Percentiles rank a stretch among this genome's conserved stretches.
Conservation (phyloP, 441 rosid genomes). For the Gossypium laxum region DNA sequence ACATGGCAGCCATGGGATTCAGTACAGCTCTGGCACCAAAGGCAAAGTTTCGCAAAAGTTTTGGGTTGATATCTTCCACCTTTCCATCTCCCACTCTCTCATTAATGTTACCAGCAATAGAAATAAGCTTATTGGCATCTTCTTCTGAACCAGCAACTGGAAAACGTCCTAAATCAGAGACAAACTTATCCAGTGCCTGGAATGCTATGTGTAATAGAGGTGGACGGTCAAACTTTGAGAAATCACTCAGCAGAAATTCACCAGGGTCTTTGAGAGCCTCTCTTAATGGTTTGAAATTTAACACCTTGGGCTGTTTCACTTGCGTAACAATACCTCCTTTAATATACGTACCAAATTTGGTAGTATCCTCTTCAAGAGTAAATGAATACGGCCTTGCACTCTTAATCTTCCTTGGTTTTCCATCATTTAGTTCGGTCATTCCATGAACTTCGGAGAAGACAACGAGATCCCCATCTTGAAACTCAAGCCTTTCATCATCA, state of each 20-base stretch:
- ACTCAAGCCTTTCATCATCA: constrained; percentile 92
- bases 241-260: constrained; percentile 86
- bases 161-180: constrained; percentile 46
- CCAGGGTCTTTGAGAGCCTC: constrained; percentile 86
- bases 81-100: constrained; percentile 49
- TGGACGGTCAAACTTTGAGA: constrained; percentile 85
- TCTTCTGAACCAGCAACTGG: constrained; percentile 86
- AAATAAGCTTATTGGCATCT: constrained; percentile 64
- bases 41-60: constrained; percentile 61
- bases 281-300: constrained; percentile 66
- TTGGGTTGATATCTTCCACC: constrained; percentile 54
- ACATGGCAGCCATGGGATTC: constrained; percentile 99
- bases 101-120: constrained; percentile 44
- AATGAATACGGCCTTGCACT: constrained; percentile 75
- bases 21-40: constrained; percentile 89
- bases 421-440: constrained; percentile 88
- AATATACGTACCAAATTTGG: constrained; percentile 42
- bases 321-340: constrained; percentile 96
- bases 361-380: constrained; percentile 68
- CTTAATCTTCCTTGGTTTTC: constrained; percentile 74
- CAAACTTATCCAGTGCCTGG: constrained; percentile 75
- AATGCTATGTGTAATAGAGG: constrained; percentile 82
- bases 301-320: constrained; percentile 73
- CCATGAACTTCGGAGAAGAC: constrained; percentile 86
- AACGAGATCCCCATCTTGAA: constrained; percentile 85